These are phyloP conservation scores for Candida hungchunana DNA, from an alignment of 805 yeast species.

Conservation along the genomic window DNA sequence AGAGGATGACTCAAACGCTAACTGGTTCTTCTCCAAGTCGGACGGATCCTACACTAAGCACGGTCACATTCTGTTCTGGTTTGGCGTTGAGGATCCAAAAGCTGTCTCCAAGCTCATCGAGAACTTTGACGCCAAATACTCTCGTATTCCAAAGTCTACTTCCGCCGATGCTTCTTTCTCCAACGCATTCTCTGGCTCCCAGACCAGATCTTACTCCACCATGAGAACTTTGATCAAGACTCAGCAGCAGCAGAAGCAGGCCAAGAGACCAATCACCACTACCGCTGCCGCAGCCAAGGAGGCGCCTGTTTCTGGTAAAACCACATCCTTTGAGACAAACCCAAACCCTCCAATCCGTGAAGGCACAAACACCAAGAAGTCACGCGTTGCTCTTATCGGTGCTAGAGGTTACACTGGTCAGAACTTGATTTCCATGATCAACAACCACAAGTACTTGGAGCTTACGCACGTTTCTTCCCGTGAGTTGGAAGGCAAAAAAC, in stretches of 20 bases:
- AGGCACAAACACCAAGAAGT: constrained; percentile 56
- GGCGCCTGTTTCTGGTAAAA: constrained; percentile 26
- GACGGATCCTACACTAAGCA: constrained; percentile 91
- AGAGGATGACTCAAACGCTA: constrained; percentile 85
- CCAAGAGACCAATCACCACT: constrained; percentile 27
- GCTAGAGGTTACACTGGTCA: constrained; percentile 98
- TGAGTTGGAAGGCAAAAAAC: constrained; percentile 82
- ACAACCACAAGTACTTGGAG: constrained; percentile 83
- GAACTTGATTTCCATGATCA: constrained; percentile 81
- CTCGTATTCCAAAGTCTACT: constrained; percentile 28
- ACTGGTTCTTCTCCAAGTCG: constrained; percentile 89
- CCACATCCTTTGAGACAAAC: constrained; percentile 39
- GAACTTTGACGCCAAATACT: constrained; percentile 38
- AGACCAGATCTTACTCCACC: constrained; percentile 52
- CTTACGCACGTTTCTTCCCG: constrained; percentile 93
- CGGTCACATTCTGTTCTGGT: constrained; percentile 93
- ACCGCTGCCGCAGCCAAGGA: constrained; percentile 19
- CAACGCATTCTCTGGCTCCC: constrained; percentile 27
- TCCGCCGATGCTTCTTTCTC: constrained; percentile 36
- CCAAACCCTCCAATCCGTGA: constrained; percentile 70
- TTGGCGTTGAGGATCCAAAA: constrained; percentile 67
- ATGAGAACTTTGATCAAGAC: constrained; percentile 21
- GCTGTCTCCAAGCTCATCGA: constrained; percentile 61
- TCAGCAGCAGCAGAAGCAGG: constrained; percentile 7
- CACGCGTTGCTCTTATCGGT: constrained; percentile 90